Evolutionary conservation across 73 alveolate species (phyloP).

Genomic region (Paramecium octaurelia): DNA sequence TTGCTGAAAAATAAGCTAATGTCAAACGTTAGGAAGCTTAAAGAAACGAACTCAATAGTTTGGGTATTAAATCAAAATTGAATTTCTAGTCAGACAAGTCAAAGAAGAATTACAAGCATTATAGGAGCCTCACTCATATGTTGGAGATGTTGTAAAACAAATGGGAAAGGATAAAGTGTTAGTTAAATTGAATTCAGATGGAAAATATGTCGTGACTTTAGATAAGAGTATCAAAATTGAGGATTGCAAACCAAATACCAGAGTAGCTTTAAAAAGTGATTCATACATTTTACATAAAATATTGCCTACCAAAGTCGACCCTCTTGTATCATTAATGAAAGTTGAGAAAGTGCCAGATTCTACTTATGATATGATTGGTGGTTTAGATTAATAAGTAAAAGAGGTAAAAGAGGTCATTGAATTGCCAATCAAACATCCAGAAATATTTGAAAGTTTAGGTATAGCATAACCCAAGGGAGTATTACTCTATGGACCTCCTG

Average conservation of each 20-base stretch:
- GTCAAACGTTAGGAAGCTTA: conserved; percentile 97
- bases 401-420: conserved; percentile 99
- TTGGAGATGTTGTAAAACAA: conserved; percentile 98
- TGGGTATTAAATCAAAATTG: conserved; percentile 47
- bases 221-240: conserved; percentile 94
- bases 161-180: conserved; percentile 84
- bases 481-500: conserved; percentile 96
- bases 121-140: conserved; percentile 93
- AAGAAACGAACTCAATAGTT: conserved; percentile 94
- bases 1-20: conserved; percentile 80
- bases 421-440: conserved; percentile 99
- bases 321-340: conserved; percentile 97
- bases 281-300: conserved; percentile 93
- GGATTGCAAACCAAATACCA: conserved; percentile 76
- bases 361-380: conserved; percentile 98
- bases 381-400: conserved; percentile 75
- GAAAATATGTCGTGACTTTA: conserved; percentile 97
- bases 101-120: conserved; percentile 94
- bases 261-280: conserved; percentile 95
- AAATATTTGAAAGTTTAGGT: conserved; percentile 97
- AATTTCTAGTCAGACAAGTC: conserved; percentile 69
- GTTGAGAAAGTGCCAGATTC: conserved; percentile 99
- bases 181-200: conserved; percentile 88
- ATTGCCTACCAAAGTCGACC: conserved; percentile 98
- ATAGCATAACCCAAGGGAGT: conserved; percentile 99